A percentile compares a stretch with the other conserved stretches of the same genome.
These are phyloP conservation scores for Termitomyces bulborhizus DNA, from an alignment of 768 basidiomycete species.

Conservation along the genomic window DNA sequence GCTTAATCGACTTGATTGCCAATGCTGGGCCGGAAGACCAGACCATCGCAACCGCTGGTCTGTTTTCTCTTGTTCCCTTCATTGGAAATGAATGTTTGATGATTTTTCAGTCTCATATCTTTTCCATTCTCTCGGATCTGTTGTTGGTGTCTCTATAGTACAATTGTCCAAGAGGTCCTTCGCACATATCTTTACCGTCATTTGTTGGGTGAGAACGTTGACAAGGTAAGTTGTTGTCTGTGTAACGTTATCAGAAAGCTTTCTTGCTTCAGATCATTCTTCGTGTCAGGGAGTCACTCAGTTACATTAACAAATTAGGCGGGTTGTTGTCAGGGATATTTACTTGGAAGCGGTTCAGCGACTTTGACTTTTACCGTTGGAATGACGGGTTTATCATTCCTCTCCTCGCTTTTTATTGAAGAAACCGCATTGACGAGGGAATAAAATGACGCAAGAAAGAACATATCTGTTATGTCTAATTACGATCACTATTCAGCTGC, in stretches of 20 bases:
- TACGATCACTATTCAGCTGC: too few species aligned
- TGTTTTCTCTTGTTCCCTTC: slow-evolving; percentile 5
- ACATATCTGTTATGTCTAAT: not conserved
- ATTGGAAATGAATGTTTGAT: not conserved
- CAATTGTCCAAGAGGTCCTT: slow-evolving; percentile 47
- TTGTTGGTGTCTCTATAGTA: slow-evolving; percentile 54
- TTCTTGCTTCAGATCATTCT: slow-evolving; percentile 32
- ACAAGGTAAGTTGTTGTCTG: slow-evolving; percentile 37
- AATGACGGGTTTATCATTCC: slow-evolving; percentile 33
- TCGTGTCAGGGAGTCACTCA: slow-evolving; percentile 44
- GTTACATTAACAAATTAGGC: slow-evolving; percentile 39
- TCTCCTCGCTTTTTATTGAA: slow-evolving; percentile 45
- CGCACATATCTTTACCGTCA: slow-evolving; percentile 34
- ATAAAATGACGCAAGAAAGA: not conserved
- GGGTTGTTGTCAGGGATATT: slow-evolving; percentile 29
- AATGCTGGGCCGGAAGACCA: slow-evolving; percentile 50
- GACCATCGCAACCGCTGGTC: slow-evolving; percentile 60
- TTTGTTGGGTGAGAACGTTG: slow-evolving; percentile 38
- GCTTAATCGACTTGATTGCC: slow-evolving; percentile 54
- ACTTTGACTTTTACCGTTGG: slow-evolving; percentile 42
- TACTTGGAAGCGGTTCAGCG: slow-evolving; percentile 41
- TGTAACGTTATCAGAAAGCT: not conserved
- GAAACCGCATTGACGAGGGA: slow-evolving; percentile 33
- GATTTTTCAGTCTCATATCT: slow-evolving; percentile 47
- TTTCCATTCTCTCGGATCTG: slow-evolving; percentile 57